Evolutionary conservation across 805 yeast species (phyloP), one percentile per base, ranked within the genome.

Genomic region (Starmerella potacharoeniae): DNA sequence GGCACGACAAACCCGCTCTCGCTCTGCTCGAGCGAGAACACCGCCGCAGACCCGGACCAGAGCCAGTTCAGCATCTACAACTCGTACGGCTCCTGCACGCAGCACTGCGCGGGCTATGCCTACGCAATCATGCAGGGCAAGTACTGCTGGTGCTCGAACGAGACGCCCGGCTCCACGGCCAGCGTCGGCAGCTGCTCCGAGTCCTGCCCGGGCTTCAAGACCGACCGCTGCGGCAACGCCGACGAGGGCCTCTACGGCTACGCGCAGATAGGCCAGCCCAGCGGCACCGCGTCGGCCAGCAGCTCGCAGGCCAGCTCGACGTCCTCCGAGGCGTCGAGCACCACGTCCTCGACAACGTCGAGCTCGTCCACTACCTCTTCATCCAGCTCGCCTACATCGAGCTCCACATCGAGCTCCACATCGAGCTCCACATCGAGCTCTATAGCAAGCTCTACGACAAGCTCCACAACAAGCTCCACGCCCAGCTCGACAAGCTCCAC

Each of bases 121-220:
- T 79, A 73, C 55, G 87, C 80, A 16, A 74, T 82, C 42, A 67
- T 82, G 39, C 80, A 72, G 59, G 73, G 71, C n/a, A 58, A 68
- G 40, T 40, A 69, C 47, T 82, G 88, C 65, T 83, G 84, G 83
- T 82, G 88, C 64, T 74, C 85, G 6, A 74, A 81, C 62, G 58
- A 62, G 8, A 66, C 74, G 22, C 86, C 87, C 0, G 70, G 63
- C 1, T 60, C 65, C 16, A 71, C 81, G 0, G 71, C 70, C 0
- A 58, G 62, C 33, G 41, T 70, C 10, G 47, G 62, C 13, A 49
- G 62, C 8, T 75, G 79, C 58, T 57, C 65, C 37, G 69, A 64
- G 11, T 48, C 57, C 16, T 76, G 80, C 61, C 77, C 79, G 0
- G 80, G 80, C 0, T 76, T 63, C 56, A 72, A 71, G 0, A n/a